Evolutionary conservation across 176 grass and related monocot species (phyloP).

Genomic region (Ampelocalamus luodianensis): DNA sequence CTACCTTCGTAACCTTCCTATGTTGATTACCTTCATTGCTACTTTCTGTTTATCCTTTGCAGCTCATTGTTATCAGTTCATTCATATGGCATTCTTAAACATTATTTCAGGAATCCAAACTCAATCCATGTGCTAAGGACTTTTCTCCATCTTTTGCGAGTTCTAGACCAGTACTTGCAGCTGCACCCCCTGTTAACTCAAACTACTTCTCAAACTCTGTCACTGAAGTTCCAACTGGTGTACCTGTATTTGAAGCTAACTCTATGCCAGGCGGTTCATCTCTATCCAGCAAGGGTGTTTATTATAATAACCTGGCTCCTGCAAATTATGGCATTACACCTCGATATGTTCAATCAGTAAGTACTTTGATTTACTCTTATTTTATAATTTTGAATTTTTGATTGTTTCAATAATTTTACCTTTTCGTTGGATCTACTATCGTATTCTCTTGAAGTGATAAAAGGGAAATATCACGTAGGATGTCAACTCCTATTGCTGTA

Average conservation of each 20-base stretch:
- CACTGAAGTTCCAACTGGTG: conserved; percentile 52
- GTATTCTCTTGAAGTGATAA: conserved; percentile 21
- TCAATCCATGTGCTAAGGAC: conserved; percentile 83
- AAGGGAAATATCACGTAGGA: neutral
- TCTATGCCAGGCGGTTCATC: conserved; percentile 54
- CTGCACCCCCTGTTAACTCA: conserved; percentile 54
- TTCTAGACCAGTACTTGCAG: conserved; percentile 49
- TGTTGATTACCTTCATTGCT: conserved; percentile 18
- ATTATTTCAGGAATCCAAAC: conserved; percentile 86
- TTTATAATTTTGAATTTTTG: conserved; percentile 19
- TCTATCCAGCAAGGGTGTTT: conserved; percentile 60
- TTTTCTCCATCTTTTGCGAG: conserved; percentile 84
- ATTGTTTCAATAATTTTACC: conserved; percentile 27
- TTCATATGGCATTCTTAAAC: conserved; percentile 16
- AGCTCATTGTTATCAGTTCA: conserved; percentile 26
- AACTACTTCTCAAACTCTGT: conserved; percentile 56
- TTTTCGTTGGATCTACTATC: conserved; percentile 19
- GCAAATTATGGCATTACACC: conserved; percentile 56
- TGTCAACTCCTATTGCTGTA: conserved; percentile 13
- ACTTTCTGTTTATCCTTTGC: neutral
- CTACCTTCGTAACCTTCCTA: neutral
- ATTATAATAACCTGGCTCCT: conserved; percentile 68
- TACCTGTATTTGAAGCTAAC: conserved; percentile 60
- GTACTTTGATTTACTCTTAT: conserved; percentile 36
- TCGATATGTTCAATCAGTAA: conserved; percentile 64